Percentiles rank a stretch among this genome's conserved stretches.
phyloP scores from a whole-genome alignment of 192 early-diverging fungal species.

The Coemansia erecta region DNA sequence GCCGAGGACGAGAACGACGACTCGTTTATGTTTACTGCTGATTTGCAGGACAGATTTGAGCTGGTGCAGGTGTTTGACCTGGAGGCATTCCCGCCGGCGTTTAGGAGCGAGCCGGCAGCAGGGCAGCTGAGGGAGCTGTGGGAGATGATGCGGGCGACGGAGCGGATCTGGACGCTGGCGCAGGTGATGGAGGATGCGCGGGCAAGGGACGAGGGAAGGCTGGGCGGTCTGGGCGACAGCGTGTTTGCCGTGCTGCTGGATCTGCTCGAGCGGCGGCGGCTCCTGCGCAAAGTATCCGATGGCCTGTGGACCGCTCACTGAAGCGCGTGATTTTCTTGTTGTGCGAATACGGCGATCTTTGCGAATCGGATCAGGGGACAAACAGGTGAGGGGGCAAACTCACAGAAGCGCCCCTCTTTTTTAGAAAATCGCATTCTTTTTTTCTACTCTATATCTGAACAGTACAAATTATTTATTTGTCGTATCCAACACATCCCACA shows the following conservation, averaged over 20 bases:
- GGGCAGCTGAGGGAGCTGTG: constrained; percentile 29
- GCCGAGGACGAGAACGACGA: constrained; percentile 6
- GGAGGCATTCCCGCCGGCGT: constrained; percentile 35
- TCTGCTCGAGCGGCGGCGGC: constrained; percentile 28
- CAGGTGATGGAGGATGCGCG: constrained; percentile 14
- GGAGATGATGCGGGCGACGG: constrained; percentile 17
- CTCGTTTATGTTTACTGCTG: constrained; percentile 6
- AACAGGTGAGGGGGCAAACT: not conserved
- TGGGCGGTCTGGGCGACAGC: constrained; percentile 13
- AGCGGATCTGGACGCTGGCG: constrained; percentile 35
- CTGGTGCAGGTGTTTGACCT: constrained; percentile 13
- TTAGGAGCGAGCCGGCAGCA: constrained; percentile 24
- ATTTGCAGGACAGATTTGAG: constrained; percentile 2
- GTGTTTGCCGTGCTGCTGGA: constrained; percentile 32
- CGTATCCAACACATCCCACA: constrained; percentile 8
- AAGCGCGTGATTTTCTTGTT: not conserved
- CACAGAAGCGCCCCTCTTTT: not conserved
- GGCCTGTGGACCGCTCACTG: constrained; percentile 39
- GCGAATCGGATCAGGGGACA: too few relatives aligned
- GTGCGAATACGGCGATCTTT: too few relatives aligned
- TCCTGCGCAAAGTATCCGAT: constrained; percentile 34
- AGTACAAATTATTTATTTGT: constrained; percentile 1
- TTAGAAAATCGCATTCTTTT: not conserved
- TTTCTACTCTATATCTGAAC: too few relatives aligned
- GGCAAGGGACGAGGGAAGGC: not conserved